Evolutionary conservation across 495 filamentous ascomycete genomes (phyloP).

Genomic region (Daldinia loculata): DNA sequence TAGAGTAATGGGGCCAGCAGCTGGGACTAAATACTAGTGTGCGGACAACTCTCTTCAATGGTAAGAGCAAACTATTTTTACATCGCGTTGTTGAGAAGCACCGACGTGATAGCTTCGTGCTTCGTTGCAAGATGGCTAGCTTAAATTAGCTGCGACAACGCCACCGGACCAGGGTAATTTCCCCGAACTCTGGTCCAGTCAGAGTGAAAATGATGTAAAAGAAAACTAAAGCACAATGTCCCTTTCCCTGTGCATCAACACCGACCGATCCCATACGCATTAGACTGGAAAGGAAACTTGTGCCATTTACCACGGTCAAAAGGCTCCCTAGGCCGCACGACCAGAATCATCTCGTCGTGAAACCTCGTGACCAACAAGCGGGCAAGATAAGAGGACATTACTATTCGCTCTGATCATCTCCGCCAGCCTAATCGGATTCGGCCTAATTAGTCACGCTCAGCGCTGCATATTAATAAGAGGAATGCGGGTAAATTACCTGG

Average conservation of each 20-base stretch:
- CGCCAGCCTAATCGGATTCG: slow-evolving; percentile 58
- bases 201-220: slow-evolving; percentile 40
- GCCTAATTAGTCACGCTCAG: slow-evolving; percentile 44
- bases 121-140: slow-evolving; percentile 22
- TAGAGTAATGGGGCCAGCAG: not conserved
- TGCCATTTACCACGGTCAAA: slow-evolving; percentile 34
- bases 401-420: slow-evolving; percentile 52
- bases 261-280: slow-evolving; percentile 48
- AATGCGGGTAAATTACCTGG: slow-evolving; percentile 66
- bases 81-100: slow-evolving; percentile 42
- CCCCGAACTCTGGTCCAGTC: slow-evolving; percentile 34
- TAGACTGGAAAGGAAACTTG: slow-evolving; percentile 48
- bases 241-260: slow-evolving; percentile 49
- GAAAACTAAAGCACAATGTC: slow-evolving; percentile 45
- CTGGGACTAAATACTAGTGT: not conserved
- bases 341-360: slow-evolving; percentile 45
- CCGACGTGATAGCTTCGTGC: slow-evolving; percentile 23
- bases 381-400: slow-evolving; percentile 22
- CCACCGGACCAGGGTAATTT: slow-evolving; percentile 31
- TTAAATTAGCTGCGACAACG: slow-evolving; percentile 34
- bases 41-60: slow-evolving; percentile 26
- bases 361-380: slow-evolving; percentile 39
- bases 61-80: slow-evolving; percentile 44
- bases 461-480: slow-evolving; percentile 27
- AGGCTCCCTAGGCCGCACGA: slow-evolving; percentile 40